Percentiles rank a stretch among this genome's conserved stretches.
Evolutionary conservation across 2,329 filamentous ascomycete genomes (phyloP).

Genomic region (Piedraia hortae): DNA sequence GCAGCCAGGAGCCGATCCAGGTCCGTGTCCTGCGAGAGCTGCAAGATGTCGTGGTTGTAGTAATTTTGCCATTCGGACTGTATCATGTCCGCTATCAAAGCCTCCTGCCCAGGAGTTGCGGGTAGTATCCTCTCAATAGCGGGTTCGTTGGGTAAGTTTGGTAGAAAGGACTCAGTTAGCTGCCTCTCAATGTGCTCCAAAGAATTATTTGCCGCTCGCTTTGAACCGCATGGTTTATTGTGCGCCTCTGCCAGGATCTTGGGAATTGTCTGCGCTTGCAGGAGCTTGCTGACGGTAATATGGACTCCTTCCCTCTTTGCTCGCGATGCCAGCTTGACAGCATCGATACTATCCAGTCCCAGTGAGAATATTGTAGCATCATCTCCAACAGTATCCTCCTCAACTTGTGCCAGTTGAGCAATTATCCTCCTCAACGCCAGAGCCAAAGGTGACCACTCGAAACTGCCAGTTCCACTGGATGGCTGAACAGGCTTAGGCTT

Average conservation of each 20-base stretch:
- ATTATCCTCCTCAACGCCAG: conserved; percentile 31
- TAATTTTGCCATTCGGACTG: conserved; percentile 47
- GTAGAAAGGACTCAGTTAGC: conserved; percentile 2
- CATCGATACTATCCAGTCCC: conserved; percentile 76
- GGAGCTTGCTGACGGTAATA: conserved; percentile 47
- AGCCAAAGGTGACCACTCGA: conserved; percentile 32
- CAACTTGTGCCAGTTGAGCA: conserved; percentile 29
- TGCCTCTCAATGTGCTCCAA: conserved; percentile 1
- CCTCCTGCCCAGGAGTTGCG: conserved; percentile 60
- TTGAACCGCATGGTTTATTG: neutral
- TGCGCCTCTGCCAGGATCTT: conserved; percentile 21
- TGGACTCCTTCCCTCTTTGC: conserved; percentile 32
- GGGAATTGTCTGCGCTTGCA: conserved; percentile 40
- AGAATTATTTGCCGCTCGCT: neutral
- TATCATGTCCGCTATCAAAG: conserved; percentile 61
- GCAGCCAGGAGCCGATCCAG: conserved; percentile 28
- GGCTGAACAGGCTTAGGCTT: conserved; percentile 1
- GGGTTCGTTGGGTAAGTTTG: neutral
- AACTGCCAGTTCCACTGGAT: conserved; percentile 10
- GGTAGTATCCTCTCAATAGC: conserved; percentile 35
- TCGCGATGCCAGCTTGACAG: conserved; percentile 54
- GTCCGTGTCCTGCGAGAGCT: conserved; percentile 28
- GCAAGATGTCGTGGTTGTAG: conserved; percentile 59
- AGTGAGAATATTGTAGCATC: conserved; percentile 47
- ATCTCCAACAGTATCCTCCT: conserved; percentile 24